Conservation (phyloP, 768 basidiomycete genomes). For the Paxillus ammoniavirescens region DNA sequence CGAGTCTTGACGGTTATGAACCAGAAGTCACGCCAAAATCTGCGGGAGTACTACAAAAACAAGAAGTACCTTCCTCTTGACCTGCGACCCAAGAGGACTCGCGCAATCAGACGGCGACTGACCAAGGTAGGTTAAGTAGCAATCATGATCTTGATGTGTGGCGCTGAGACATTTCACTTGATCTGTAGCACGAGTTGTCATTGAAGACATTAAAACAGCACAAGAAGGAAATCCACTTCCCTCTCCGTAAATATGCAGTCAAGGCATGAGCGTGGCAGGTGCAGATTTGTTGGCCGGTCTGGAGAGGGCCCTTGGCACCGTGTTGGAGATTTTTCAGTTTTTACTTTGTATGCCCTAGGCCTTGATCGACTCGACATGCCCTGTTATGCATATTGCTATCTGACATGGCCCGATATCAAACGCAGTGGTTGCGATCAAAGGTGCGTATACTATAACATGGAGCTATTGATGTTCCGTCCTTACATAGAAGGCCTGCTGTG, state of each 20-base stretch:
- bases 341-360: slow-evolving; percentile 42
- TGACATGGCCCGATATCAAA: neutral
- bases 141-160: neutral
- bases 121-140: slow-evolving; percentile 63
- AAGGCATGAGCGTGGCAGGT: slow-evolving; percentile 62
- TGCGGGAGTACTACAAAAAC: slow-evolving; percentile 96
- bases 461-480: no score
- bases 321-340: slow-evolving; percentile 20
- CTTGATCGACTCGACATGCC: slow-evolving; percentile 33
- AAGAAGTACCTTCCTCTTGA: slow-evolving; percentile 97
- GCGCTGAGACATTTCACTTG: slow-evolving; percentile 5
- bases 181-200: slow-evolving; percentile 71
- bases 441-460: neutral
- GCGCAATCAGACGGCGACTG: slow-evolving; percentile 94
- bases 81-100: slow-evolving; percentile 96
- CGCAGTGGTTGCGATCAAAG: neutral
- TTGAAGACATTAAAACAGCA: slow-evolving; percentile 88
- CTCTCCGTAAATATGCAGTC: slow-evolving; percentile 90
- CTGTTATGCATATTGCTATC: slow-evolving; percentile 18
- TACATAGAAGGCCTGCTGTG: no score
- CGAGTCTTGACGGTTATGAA: slow-evolving; percentile 98
- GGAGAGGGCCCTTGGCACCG: slow-evolving; percentile 5
- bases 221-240: slow-evolving; percentile 96
- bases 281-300: slow-evolving; percentile 24
- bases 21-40: slow-evolving; percentile 95